phyloP scores from a whole-genome alignment of 2,329 filamentous ascomycete genomes.

The Sporothrix curviconia region DNA sequence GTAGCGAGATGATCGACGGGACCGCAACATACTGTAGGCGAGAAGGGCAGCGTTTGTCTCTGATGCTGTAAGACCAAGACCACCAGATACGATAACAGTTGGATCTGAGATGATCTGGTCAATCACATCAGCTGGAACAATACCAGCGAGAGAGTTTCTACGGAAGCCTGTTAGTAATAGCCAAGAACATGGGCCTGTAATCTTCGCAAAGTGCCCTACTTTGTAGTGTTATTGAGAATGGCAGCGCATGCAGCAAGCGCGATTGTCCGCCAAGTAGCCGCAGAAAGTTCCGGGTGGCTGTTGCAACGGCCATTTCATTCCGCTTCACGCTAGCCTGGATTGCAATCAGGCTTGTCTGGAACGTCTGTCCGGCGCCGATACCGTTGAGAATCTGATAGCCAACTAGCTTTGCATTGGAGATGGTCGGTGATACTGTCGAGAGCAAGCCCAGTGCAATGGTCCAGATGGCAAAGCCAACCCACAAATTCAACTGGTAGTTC shows the following conservation, averaged over 20 bases:
- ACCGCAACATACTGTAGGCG: neutral
- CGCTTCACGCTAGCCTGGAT: neutral
- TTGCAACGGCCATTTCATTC: neutral
- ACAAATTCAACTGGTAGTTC: constrained; percentile 8
- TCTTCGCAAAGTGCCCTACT: neutral
- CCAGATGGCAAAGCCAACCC: neutral
- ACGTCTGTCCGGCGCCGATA: neutral
- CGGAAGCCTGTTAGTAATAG: neutral
- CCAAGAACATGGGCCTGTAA: neutral
- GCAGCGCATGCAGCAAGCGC: neutral
- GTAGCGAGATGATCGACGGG: too few relatives aligned
- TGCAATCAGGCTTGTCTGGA: neutral
- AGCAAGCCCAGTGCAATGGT: neutral
- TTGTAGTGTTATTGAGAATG: neutral
- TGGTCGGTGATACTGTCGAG: neutral
- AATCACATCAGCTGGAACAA: neutral
- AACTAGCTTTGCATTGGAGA: neutral
- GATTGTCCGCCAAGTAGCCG: neutral
- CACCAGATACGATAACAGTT: neutral
- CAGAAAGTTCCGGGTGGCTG: neutral
- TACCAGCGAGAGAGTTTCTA: neutral
- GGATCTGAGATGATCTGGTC: neutral
- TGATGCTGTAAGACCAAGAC: neutral
- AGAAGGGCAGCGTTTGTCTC: neutral
- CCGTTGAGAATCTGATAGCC: neutral